Evolutionary conservation across 495 filamentous ascomycete species (phyloP).

Genomic region (Penicillium verhagenii): DNA sequence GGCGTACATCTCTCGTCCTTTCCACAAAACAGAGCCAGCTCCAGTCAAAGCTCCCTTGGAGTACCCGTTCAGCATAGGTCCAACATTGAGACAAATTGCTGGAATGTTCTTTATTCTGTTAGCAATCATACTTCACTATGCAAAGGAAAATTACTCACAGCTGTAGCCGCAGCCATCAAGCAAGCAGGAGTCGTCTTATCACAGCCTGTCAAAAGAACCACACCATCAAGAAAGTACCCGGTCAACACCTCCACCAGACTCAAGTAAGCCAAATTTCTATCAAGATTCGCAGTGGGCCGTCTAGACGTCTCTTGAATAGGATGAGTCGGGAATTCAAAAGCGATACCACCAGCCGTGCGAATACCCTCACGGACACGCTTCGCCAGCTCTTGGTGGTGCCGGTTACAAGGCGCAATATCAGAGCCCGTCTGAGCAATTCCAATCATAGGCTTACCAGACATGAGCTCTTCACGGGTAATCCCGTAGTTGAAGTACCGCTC

Average conservation of each 20-base stretch:
- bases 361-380: slow-evolving; percentile 57
- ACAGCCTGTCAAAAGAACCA: slow-evolving; percentile 55
- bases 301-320: slow-evolving; percentile 54
- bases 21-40: slow-evolving; percentile 51
- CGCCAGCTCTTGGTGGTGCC: slow-evolving; percentile 50
- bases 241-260: slow-evolving; percentile 51
- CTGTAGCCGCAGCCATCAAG: slow-evolving; percentile 56
- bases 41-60: slow-evolving; percentile 42
- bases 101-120: slow-evolving; percentile 47
- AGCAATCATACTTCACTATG: neutral
- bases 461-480: slow-evolving; percentile 51
- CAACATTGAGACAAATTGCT: slow-evolving; percentile 55
- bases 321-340: slow-evolving; percentile 56
- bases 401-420: slow-evolving; percentile 54
- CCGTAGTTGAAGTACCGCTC: slow-evolving; percentile 59
- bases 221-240: slow-evolving; percentile 54
- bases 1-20: slow-evolving; percentile 51
- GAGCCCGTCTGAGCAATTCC: slow-evolving; percentile 57
- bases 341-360: slow-evolving; percentile 51
- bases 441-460: slow-evolving; percentile 55
- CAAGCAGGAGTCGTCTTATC: slow-evolving; percentile 57
- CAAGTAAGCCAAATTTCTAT: slow-evolving; percentile 54
- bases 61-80: slow-evolving; percentile 56
- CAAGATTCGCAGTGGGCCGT: slow-evolving; percentile 53
- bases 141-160: slow-evolving; percentile 32